Percentiles rank a stretch among this genome's conserved stretches.
These are phyloP conservation scores for Leccinum sublutescens DNA, from an alignment of 768 basidiomycete genomes.

Conservation along the genomic window DNA sequence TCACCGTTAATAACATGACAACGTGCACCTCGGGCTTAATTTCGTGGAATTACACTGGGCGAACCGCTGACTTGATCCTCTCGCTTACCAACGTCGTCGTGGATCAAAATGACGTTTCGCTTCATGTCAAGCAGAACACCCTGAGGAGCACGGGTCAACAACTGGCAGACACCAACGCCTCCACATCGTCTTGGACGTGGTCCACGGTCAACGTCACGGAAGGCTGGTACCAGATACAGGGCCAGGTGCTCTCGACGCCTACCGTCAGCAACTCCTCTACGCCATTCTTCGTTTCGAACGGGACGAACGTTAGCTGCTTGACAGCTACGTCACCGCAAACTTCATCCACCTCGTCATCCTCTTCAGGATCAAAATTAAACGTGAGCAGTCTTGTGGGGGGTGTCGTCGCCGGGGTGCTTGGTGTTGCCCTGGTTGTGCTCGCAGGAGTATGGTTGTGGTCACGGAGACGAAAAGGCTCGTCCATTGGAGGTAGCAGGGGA, in stretches of 20 bases:
- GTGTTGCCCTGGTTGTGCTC: constrained; percentile 34
- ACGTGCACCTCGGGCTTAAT: constrained; percentile 35
- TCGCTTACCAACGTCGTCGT: constrained; percentile 41
- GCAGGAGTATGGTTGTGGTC: constrained; percentile 33
- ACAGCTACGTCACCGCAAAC: constrained; percentile 7
- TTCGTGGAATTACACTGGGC: constrained; percentile 42
- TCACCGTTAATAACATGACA: constrained; percentile 31
- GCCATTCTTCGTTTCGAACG: constrained; percentile 38
- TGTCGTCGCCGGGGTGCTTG: constrained; percentile 45
- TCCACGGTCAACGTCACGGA: constrained; percentile 42
- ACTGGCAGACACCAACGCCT: constrained; percentile 32
- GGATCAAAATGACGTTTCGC: constrained; percentile 21
- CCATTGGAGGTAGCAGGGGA: constrained; percentile 29
- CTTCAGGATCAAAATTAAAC: constrained; percentile 31
- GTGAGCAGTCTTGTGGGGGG: constrained; percentile 51
- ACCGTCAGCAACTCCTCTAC: constrained; percentile 19
- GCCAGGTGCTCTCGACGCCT: constrained; percentile 8
- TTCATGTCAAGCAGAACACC: constrained; percentile 1
- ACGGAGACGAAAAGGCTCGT: constrained; percentile 16
- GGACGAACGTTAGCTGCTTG: constrained; percentile 38
- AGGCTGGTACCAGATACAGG: constrained; percentile 47
- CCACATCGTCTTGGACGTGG: constrained; percentile 39
- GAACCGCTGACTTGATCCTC: constrained; percentile 30
- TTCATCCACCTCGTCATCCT: constrained; percentile 16
- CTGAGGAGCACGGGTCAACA: constrained; percentile 10